Evolutionary conservation across 1,139 yeast genomes (phyloP).

Genomic region (Sugiyamaella grinbergsii): DNA sequence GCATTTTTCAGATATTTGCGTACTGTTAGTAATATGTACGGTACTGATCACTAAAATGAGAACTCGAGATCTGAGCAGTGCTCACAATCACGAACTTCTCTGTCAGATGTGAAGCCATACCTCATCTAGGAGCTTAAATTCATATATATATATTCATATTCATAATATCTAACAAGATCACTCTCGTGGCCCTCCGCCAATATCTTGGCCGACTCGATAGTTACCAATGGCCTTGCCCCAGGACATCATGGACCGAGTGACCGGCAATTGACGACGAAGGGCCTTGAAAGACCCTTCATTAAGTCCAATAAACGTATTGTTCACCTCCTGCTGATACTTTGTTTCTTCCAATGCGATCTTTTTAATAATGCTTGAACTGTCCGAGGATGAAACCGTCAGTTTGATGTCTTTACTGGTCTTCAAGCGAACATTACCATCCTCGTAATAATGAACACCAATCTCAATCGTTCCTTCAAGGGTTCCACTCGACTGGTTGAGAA

Average conservation of each 20-base stretch:
- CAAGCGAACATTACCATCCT: conserved; percentile 91
- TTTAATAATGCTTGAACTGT: conserved; percentile 46
- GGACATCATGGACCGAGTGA: conserved; percentile 85
- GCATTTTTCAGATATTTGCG: too few relatives aligned
- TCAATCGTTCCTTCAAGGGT: conserved; percentile 55
- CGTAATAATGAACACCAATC: conserved; percentile 87
- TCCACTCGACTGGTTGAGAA: conserved; percentile 44
- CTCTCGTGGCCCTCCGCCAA: conserved; percentile 27
- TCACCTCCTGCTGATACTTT: conserved; percentile 58
- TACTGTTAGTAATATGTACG: background rate
- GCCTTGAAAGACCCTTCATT: conserved; percentile 82
- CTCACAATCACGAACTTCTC: background rate
- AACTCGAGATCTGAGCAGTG: background rate
- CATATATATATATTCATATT: background rate
- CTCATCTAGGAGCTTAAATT: background rate
- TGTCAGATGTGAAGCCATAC: background rate
- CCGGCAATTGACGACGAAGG: conserved; percentile 87
- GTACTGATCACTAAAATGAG: background rate
- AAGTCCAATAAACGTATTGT: conserved; percentile 65
- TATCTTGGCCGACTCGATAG: conserved; percentile 86
- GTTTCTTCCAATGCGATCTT: conserved; percentile 64
- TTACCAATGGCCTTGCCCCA: conserved; percentile 95
- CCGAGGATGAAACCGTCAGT: conserved; percentile 32
- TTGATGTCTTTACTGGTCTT: conserved; percentile 53
- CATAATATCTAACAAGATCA: background rate